Base-by-base conservation (phyloP, 257 asterid genomes). In the Nicotiana tabacum region DNA sequence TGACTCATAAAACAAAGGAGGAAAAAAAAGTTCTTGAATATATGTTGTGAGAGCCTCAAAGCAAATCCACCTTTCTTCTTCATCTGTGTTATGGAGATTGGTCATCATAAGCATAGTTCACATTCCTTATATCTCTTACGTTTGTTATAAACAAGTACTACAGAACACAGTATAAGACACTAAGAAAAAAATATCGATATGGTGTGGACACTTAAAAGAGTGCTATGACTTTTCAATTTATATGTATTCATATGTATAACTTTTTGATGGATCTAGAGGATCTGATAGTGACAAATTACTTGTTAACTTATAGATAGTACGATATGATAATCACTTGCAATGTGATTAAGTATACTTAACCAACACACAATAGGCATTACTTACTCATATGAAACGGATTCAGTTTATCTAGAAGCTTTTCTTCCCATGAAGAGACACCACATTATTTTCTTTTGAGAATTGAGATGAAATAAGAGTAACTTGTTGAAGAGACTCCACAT, bases 1-100 rank as follows among this genome's bases (percentile, higher is more conserved):
- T 29, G 39, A 27, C 70, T 65, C 39, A 55, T 29, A 29, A 65
- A 65, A 64, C 39, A 64, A 64, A 64, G 69, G 69, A 30, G 30
- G 70, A 29, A 30, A 12, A 65, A 32, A 66, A 16, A 2, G 18
- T 37, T 18, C n/a, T 37, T 69, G 56, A 39, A 69, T 37, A 55
- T n/a, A 27, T n/a, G 18, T 69, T 69, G 17, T 35, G 56, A 37
- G 46, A 29, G 77, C 21, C 56, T 69, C 37, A 43, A 43, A 21
- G 60, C n/a, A 70, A 70, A 70, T 10, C 78, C n/a, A 18, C 35
- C 78, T 70, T 70, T 70, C 60, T 70, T 70, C 78, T 70, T 70
- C 78, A 18, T 43, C 13, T 6, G 21, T 6, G 6, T 57, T 21
- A 43, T 11, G 78, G 60, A 43, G 13, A 21, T 70, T 43, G 60